phyloP scores from a whole-genome alignment of 805 yeast genomes.

The Cyberlindnera xylosilytica region DNA sequence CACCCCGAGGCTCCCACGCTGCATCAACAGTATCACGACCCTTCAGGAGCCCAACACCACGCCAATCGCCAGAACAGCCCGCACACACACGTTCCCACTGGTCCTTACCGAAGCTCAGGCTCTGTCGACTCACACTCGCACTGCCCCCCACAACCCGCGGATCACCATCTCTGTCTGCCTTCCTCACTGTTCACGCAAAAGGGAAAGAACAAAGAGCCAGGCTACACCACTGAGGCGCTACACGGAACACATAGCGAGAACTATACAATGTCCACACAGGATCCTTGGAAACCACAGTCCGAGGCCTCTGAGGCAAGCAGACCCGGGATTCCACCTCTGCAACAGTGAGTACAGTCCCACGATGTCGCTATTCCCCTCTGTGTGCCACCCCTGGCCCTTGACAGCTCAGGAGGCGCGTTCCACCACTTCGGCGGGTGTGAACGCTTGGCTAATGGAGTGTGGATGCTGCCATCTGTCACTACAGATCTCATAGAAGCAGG shows the following conservation, averaged over 20 bases:
- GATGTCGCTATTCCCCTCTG: neutral
- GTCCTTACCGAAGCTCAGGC: too few species aligned
- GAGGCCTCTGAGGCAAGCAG: constrained; percentile 25
- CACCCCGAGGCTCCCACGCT: neutral
- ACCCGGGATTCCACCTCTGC: constrained; percentile 28
- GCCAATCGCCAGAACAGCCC: neutral
- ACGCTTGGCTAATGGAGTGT: too few species aligned
- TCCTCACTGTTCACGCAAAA: too few species aligned
- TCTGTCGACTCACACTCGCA: too few species aligned
- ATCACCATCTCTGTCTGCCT: too few species aligned
- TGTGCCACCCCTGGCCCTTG: neutral
- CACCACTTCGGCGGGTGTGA: too few species aligned
- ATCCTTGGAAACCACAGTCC: constrained; percentile 26
- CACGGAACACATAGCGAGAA: neutral
- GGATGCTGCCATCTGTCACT: too few species aligned
- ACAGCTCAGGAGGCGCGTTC: too few species aligned
- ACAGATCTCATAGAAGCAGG: too few species aligned
- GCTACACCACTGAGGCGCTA: neutral
- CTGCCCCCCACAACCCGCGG: too few species aligned
- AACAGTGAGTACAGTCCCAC: constrained; percentile 29
- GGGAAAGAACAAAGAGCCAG: neutral
- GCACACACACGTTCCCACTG: neutral
- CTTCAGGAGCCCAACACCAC: neutral
- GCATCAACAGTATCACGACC: neutral
- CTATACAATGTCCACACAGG: constrained; percentile 21